Conservation (phyloP, 495 filamentous ascomycete species). For the Xylaria castorea region DNA sequence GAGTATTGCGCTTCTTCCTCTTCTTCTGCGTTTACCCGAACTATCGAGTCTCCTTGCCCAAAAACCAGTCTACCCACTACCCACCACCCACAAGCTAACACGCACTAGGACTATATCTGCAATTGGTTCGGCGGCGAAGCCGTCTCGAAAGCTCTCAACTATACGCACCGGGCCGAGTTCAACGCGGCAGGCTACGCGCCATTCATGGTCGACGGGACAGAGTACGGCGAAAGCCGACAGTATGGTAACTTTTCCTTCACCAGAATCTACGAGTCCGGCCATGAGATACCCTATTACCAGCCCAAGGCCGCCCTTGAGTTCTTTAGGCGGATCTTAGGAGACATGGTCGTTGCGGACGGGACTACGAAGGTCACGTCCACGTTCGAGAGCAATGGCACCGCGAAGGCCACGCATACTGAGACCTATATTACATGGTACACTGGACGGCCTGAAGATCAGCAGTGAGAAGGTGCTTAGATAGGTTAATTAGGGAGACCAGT, state of each 20-base stretch:
- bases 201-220: slow-evolving; percentile 45
- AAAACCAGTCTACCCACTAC: not conserved
- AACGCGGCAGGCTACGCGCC: slow-evolving; percentile 55
- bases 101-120: slow-evolving; percentile 61
- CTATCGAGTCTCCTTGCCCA: not conserved
- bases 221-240: slow-evolving; percentile 52
- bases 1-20: slow-evolving; percentile 34
- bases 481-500: not conserved
- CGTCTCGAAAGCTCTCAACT: slow-evolving; percentile 55
- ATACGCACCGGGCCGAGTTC: slow-evolving; percentile 48
- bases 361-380: slow-evolving; percentile 45
- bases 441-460: slow-evolving; percentile 35
- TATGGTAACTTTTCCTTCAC: slow-evolving; percentile 70
- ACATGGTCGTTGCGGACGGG: slow-evolving; percentile 17
- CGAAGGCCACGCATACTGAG: slow-evolving; percentile 63
- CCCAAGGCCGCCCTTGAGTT: slow-evolving; percentile 57
- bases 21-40: slow-evolving; percentile 44
- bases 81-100: slow-evolving; percentile 35
- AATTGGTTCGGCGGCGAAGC: slow-evolving; percentile 62
- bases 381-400: slow-evolving; percentile 54
- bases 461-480: too few species aligned
- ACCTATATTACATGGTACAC: slow-evolving; percentile 44
- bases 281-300: slow-evolving; percentile 69
- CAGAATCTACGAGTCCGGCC: slow-evolving; percentile 65
- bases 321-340: slow-evolving; percentile 36